Percentiles rank a stretch among this genome's conserved stretches.
Conservation (phyloP, 345 rosid species). For the Arabis hirsuta region DNA sequence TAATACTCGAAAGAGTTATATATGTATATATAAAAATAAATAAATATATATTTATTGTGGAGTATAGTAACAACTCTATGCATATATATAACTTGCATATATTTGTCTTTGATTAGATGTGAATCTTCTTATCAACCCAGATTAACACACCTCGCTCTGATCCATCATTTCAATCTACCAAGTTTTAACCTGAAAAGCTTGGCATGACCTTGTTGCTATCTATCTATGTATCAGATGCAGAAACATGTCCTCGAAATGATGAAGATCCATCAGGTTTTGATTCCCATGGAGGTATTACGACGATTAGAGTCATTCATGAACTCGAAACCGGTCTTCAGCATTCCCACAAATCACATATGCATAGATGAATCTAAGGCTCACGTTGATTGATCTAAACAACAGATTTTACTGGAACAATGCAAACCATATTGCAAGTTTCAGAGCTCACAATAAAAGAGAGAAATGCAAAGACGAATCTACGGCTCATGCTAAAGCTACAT, state of each 20-base stretch:
- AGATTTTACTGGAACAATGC: neutral
- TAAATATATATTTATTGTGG: neutral
- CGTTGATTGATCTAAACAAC: neutral
- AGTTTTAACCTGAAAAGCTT: too few relatives aligned
- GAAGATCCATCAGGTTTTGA: neutral
- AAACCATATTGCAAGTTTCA: slow-evolving; percentile 4
- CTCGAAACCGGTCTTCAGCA: slow-evolving; percentile 3
- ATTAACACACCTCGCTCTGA: neutral
- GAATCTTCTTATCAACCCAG: neutral
- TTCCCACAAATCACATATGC: neutral
- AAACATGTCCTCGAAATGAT: neutral
- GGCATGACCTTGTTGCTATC: too few relatives aligned
- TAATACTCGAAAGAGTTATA: too few relatives aligned
- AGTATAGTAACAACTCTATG: slow-evolving; percentile 1
- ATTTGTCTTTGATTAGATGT: neutral
- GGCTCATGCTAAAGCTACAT: slow-evolving; percentile 10
- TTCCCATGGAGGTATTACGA: too few relatives aligned
- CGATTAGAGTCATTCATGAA: neutral
- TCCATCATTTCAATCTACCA: neutral
- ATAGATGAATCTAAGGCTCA: slow-evolving; percentile 5
- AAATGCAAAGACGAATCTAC: neutral
- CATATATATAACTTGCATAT: neutral
- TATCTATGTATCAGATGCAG: neutral
- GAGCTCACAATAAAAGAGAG: slow-evolving; percentile 17
- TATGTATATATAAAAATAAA: too few relatives aligned